A percentile compares a stretch with the other conserved stretches of the same genome.
Conservation (phyloP, 176 grass and related monocot genomes). For the Otatea glauca region DNA sequence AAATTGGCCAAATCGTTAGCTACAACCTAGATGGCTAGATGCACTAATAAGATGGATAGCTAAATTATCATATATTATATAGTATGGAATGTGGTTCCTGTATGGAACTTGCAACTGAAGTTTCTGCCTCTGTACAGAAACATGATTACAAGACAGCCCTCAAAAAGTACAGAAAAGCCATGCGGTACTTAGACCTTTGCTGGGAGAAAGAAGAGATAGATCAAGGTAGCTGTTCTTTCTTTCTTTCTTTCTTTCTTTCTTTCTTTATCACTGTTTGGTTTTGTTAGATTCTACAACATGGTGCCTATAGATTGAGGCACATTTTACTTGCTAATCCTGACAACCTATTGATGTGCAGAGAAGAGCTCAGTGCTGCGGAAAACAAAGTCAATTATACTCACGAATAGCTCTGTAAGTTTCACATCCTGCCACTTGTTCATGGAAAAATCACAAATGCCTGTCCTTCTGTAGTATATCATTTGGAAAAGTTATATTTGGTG, state of each 20-base stretch:
- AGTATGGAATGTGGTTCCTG: not conserved
- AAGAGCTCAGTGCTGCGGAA: slow-evolving; percentile 75
- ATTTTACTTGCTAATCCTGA: slow-evolving; percentile 45
- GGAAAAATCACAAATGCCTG: slow-evolving; percentile 29
- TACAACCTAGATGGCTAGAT: slow-evolving; percentile 22
- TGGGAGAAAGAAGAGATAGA: slow-evolving; percentile 83
- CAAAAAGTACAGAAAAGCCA: slow-evolving; percentile 78
- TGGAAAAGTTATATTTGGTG: slow-evolving; percentile 18
- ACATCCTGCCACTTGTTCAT: slow-evolving; percentile 7
- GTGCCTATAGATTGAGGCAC: not conserved
- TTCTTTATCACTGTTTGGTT: slow-evolving; percentile 17
- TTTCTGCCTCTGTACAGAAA: slow-evolving; percentile 58
- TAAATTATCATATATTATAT: not conserved
- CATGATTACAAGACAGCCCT: slow-evolving; percentile 77
- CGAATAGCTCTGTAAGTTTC: slow-evolving; percentile 95
- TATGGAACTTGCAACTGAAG: slow-evolving; percentile 32
- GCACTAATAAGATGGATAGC: not conserved
- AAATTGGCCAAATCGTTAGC: slow-evolving; percentile 1
- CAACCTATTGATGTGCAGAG: slow-evolving; percentile 56
- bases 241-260: too few relatives aligned
- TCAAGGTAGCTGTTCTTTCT: slow-evolving; percentile 44
- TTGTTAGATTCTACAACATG: slow-evolving; percentile 13
- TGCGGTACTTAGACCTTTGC: slow-evolving; percentile 78
- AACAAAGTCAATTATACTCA: slow-evolving; percentile 95
- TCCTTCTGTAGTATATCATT: slow-evolving; percentile 29